Conservation (phyloP, 768 basidiomycete species). For the Pholiota molesta region DNA sequence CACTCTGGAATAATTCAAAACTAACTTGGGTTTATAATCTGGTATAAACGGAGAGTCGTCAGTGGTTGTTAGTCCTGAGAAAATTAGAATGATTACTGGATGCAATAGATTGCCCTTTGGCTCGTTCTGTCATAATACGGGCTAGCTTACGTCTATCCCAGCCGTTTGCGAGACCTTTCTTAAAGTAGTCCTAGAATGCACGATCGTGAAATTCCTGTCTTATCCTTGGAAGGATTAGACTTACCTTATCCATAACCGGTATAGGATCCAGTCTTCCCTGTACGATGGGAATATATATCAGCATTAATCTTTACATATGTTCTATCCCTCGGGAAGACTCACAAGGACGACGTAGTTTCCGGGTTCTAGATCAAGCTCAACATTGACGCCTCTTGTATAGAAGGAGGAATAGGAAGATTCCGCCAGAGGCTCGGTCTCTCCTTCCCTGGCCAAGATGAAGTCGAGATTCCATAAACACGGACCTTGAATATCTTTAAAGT, state of each 20-base stretch:
- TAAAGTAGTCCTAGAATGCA: constrained; percentile 17
- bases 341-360: constrained; percentile 51
- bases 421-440: constrained; percentile 39
- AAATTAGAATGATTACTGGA: constrained; percentile 36
- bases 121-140: constrained; percentile 43
- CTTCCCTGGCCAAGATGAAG: constrained; percentile 52
- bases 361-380: constrained; percentile 43
- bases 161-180: constrained; percentile 26
- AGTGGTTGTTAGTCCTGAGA: not conserved
- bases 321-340: not conserved
- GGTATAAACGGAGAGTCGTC: not conserved
- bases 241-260: constrained; percentile 25
- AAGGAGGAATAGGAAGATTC: constrained; percentile 39
- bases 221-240: not conserved
- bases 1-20: not conserved
- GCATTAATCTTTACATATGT: too few species aligned
- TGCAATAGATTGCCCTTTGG: constrained; percentile 49
- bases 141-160: constrained; percentile 43
- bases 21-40: constrained; percentile 41
- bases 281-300: not conserved
- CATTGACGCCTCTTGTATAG: constrained; percentile 42
- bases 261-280: constrained; percentile 32
- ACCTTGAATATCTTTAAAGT: constrained; percentile 50
- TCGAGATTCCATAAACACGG: constrained; percentile 50
- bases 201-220: not conserved